Evolutionary conservation across 1,284 basidiomycete genomes (phyloP).

Genomic region (Bjerkandera adusta): DNA sequence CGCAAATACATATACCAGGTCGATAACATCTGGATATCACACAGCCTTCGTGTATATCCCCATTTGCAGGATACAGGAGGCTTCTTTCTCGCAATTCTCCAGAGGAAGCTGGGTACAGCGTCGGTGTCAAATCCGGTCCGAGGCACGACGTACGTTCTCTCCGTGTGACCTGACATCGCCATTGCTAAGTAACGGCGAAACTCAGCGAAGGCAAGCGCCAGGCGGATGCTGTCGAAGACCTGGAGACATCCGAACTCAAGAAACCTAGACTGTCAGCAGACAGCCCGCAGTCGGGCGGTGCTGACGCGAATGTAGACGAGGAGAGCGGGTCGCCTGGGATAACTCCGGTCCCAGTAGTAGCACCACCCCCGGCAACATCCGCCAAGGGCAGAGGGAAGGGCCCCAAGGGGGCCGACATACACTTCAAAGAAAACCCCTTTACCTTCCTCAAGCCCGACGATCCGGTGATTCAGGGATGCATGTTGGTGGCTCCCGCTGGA

Average conservation of each 20-base stretch:
- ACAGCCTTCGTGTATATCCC: slow-evolving; percentile 86
- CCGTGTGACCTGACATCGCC: slow-evolving; percentile 22
- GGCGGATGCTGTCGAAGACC: slow-evolving; percentile 38
- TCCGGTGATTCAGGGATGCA: slow-evolving; percentile 65
- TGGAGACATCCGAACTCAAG: slow-evolving; percentile 44
- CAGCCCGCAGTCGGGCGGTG: slow-evolving; percentile 12
- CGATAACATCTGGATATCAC: too few relatives aligned
- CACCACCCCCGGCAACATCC: slow-evolving; percentile 15
- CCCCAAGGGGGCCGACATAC: slow-evolving; percentile 37
- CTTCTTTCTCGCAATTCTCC: slow-evolving; percentile 93
- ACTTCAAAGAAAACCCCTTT: slow-evolving; percentile 91
- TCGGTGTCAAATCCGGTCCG: slow-evolving; percentile 5
- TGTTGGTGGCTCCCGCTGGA: slow-evolving; percentile 43
- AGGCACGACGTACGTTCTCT: slow-evolving; percentile 9
- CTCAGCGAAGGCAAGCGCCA: slow-evolving; percentile 46
- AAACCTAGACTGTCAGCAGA: slow-evolving; percentile 40
- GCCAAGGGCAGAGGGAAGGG: slow-evolving; percentile 26
- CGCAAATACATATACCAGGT: background rate
- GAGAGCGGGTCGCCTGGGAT: slow-evolving; percentile 15
- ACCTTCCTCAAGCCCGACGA: slow-evolving; percentile 76
- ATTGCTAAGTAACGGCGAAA: background rate
- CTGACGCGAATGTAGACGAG: slow-evolving; percentile 19
- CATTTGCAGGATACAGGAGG: slow-evolving; percentile 97
- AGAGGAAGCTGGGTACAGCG: slow-evolving; percentile 38
- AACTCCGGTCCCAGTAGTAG: slow-evolving; percentile 9